Percentiles rank a stretch among this genome's conserved stretches.
Evolutionary conservation across 228 moss, liverwort and hornwort species (phyloP).

Genomic region (Sphagnum fallax): DNA sequence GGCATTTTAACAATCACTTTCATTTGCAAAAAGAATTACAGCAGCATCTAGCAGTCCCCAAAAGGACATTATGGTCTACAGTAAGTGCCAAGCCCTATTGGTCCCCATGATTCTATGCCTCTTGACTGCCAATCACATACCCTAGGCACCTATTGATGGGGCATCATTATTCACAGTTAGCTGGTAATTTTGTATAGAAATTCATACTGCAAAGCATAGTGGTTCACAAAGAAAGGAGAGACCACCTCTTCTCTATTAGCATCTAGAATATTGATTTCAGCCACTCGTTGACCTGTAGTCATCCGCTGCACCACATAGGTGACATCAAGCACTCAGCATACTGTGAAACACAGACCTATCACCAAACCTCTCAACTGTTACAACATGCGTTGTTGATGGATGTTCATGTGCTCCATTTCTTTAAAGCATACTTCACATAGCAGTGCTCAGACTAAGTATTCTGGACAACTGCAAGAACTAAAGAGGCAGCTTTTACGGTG

Average conservation of each 20-base stretch:
- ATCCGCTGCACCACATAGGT: constrained; percentile 56
- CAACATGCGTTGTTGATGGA: no score
- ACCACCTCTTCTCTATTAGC: constrained; percentile 71
- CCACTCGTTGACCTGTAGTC: constrained; percentile 92
- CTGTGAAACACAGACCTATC: neutral
- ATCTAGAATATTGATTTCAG: constrained; percentile 79
- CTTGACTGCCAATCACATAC: neutral
- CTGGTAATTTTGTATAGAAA: no score
- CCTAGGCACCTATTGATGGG: no score
- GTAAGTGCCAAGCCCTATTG: neutral
- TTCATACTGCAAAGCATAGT: no score
- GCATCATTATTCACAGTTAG: no score
- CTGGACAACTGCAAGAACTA: no score
- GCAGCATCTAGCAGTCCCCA: neutral
- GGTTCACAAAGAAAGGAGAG: neutral
- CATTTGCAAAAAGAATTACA: neutral
- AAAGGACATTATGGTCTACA: neutral
- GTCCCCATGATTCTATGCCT: neutral
- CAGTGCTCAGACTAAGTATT: neutral
- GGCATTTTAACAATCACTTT: neutral
- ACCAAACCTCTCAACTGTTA: no score
- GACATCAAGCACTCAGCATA: neutral
- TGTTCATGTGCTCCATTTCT: no score
- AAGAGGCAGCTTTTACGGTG: no score
- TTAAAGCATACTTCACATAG: neutral